Evolutionary conservation across 164 flowering plant genomes (phyloP), one percentile per base, ranked within the genome.

Genomic region (Malania oleifera): DNA sequence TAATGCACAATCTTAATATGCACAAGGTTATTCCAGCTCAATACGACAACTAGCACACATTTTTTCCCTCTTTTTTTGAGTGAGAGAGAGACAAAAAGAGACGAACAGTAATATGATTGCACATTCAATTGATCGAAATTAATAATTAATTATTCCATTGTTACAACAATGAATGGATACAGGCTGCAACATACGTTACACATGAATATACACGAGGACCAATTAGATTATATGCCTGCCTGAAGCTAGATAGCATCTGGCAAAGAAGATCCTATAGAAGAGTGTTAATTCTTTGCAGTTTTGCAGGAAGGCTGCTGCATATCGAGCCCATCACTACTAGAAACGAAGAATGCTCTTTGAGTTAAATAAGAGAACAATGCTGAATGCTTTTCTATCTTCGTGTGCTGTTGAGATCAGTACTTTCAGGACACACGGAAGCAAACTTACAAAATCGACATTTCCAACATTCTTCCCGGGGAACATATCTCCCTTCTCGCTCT

Each of bases 401-500:
- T 2, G 57, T 26, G 44, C 57, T 41, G 18, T 39, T 41, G 0
- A 55, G 31, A 17, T 47, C 44, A 19, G 71, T 25, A 34, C 66
- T 67, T 37, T 51, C 15, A 15, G 80, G 81, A 55, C 96, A 91
- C 10, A 54, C 60, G 3, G 76, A 62, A 20, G 82, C 71, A 64
- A 78, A 89, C 29, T 76, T 67, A 62, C 98, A 91, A 56, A 58
- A 64, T 46, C 62, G 45, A 67, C 96, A 91, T 72, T 89, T 91
- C 98, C 96, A 91, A 1, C 73, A 77, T 71, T 91, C 98, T 38
- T 82, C 88, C 53, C 63, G 56, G 20, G 82, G 67, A 43, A 74
- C 64, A 60, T 69, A 85, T 27, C 25, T 70, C 20, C 87, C 83
- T 68, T 81, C 89, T 47, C 95, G 63, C 61, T 78, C 65, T 15